Percentiles rank a stretch among this genome's conserved stretches.
Conservation (phyloP, 2,329 filamentous ascomycete genomes). For the Zymoseptoria crescenta region DNA sequence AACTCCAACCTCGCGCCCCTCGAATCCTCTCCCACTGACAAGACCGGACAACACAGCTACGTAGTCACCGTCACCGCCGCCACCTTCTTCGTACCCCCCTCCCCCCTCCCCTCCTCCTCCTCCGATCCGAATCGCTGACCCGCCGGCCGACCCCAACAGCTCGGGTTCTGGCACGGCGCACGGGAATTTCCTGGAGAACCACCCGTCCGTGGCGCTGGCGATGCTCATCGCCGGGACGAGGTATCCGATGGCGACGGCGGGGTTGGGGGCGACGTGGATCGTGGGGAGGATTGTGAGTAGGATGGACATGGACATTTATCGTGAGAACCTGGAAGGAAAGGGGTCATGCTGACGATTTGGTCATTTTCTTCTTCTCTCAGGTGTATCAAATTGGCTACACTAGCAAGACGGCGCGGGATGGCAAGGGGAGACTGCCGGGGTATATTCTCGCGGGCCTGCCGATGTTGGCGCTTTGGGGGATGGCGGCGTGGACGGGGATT, state of each 20-base stretch:
- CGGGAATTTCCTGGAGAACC: conserved; percentile 54
- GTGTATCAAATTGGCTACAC: conserved; percentile 45
- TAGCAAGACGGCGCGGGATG: conserved; percentile 30
- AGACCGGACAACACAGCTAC: conserved; percentile 40
- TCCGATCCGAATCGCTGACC: not conserved
- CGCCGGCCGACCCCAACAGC: conserved; percentile 17
- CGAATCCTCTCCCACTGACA: not conserved
- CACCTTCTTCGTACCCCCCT: conserved; percentile 39
- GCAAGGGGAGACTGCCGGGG: conserved; percentile 34
- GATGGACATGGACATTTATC: not conserved
- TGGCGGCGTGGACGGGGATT: conserved; percentile 25
- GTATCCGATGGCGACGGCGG: conserved; percentile 43
- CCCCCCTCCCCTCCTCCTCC: not conserved
- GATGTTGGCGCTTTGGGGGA: conserved; percentile 22
- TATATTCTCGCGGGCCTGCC: conserved; percentile 14
- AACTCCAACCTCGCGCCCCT: not conserved
- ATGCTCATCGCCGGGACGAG: conserved; percentile 48
- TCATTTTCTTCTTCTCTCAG: no score
- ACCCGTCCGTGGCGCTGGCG: conserved; percentile 43
- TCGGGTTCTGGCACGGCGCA: conserved; percentile 46
- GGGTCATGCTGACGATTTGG: conserved; percentile 22
- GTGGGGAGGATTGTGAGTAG: conserved; percentile 36
- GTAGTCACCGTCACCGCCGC: conserved; percentile 48
- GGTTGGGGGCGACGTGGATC: conserved; percentile 44
- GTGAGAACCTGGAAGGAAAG: no score